Percentiles rank a stretch among this genome's conserved stretches.
These are phyloP conservation scores for Thermoascus crustaceus DNA, from an alignment of 2,329 filamentous ascomycete genomes.

Conservation along the genomic window DNA sequence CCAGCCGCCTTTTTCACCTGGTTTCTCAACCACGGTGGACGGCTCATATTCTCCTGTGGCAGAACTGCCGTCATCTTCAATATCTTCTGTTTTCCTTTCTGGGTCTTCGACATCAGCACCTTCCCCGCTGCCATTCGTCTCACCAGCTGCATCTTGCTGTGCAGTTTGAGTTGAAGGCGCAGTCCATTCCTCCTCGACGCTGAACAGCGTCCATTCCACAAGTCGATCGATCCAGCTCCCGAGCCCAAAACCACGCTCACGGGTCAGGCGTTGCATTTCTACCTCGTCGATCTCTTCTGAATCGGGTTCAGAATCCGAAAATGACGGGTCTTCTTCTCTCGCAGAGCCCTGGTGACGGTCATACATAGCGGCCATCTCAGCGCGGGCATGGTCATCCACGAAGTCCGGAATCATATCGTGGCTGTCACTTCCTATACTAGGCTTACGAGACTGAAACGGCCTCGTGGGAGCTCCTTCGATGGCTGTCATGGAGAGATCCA, in stretches of 20 bases:
- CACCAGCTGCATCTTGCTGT: not conserved
- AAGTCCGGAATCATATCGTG: slow-evolving; percentile 39
- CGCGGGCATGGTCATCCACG: slow-evolving; percentile 37
- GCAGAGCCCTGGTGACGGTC: slow-evolving; percentile 9
- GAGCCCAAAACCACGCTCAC: slow-evolving; percentile 46
- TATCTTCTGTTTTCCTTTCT: slow-evolving; percentile 8
- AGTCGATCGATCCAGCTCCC: slow-evolving; percentile 50
- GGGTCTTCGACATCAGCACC: slow-evolving; percentile 8
- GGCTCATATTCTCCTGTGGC: slow-evolving; percentile 22
- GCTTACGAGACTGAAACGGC: slow-evolving; percentile 6
- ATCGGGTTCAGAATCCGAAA: slow-evolving; percentile 20
- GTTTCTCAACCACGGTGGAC: slow-evolving; percentile 22
- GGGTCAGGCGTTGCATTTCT: slow-evolving; percentile 45
- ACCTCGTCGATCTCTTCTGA: slow-evolving; percentile 42
- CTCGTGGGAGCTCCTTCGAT: slow-evolving; percentile 12
- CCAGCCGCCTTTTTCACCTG: slow-evolving; percentile 43
- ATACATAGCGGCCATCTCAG: slow-evolving; percentile 29
- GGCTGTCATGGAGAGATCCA: slow-evolving; percentile 29
- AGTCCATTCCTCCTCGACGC: slow-evolving; percentile 41
- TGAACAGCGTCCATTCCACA: slow-evolving; percentile 51
- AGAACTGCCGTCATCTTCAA: slow-evolving; percentile 20
- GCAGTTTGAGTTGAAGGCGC: not conserved
- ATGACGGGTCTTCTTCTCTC: slow-evolving; percentile 14
- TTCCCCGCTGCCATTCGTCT: slow-evolving; percentile 16
- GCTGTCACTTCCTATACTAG: slow-evolving; percentile 11